Base-by-base conservation (phyloP, 495 filamentous ascomycete species). In the Daldinia caldariorum region DNA sequence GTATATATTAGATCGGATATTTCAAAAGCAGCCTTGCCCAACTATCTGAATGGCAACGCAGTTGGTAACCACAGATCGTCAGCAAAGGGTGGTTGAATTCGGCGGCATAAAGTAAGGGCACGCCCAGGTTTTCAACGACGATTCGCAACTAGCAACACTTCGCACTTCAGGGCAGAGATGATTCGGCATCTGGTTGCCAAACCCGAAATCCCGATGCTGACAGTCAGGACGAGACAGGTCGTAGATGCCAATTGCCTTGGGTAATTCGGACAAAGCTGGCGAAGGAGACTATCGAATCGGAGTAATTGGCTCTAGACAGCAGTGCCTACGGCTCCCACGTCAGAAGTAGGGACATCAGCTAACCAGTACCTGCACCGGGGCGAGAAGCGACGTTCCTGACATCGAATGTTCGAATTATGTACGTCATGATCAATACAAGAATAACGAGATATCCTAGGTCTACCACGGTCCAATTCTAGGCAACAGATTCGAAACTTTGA, bases 121-220 rank as follows among this genome's bases (percentile, higher is more conserved):
- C 16, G 12, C 13, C 26, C 22, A 4, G 31, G 37, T 31, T 35
- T 16, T 38, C 12, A 51, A 16, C 6, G 38, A 18, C 13, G 13
- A 29, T 22, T 39, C 31, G 5, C 20, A 18, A 29, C 9, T 14
- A n/a, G 34, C 34, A 22, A 22, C 9, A 22, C 31, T 29, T 43
- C 50, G 4, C 14, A 14, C 45, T 55, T 43, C 26, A 29, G 35
- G 14, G 43, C 22, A 9, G 8, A 13, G 22, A 31, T 29, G 49
- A 32, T 53, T 32, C 49, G 49, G 26, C 29, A 26, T 20, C 32
- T 37, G 14, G 37, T 53, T n/a, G 18, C 10, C 53, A 66, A 13
- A 7, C 14, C 51, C 22, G 26, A 51, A 39, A 43, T 3, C 13
- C 47, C 53, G 29, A 61, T 58, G 41, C 61, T 37, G 26, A 58